phyloP scores from a whole-genome alignment of 2,329 filamentous ascomycete genomes.

The Colletotrichum destructivum region DNA sequence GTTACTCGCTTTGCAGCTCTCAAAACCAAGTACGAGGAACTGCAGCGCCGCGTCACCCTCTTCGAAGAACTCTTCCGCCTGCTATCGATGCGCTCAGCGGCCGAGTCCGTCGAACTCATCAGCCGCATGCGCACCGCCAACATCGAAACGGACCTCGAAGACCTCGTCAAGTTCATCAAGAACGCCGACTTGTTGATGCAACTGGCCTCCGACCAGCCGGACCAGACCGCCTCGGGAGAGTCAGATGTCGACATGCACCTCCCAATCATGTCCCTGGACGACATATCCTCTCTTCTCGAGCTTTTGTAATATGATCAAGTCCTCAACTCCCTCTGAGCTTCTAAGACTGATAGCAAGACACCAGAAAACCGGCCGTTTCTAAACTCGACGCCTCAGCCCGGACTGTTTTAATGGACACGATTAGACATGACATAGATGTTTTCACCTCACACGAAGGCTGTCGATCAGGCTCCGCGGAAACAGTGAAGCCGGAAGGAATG shows the following conservation, averaged over 20 bases:
- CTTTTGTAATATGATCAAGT: constrained; percentile 24
- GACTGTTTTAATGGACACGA: constrained; percentile 18
- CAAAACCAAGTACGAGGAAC: too few relatives aligned
- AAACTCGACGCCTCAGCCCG: constrained; percentile 30
- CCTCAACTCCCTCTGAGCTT: not conserved
- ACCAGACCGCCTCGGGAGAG: constrained; percentile 5
- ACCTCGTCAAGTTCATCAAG: constrained; percentile 38
- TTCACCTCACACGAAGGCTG: not conserved
- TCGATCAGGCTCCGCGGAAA: not conserved
- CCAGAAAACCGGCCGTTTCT: constrained; percentile 30
- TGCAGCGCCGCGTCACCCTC: too few relatives aligned
- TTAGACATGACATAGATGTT: constrained; percentile 20
- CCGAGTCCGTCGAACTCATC: too few relatives aligned
- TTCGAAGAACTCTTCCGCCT: too few relatives aligned
- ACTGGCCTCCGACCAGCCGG: constrained; percentile 22
- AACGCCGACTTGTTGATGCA: constrained; percentile 37
- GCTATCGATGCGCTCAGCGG: too few relatives aligned
- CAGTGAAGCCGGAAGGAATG: not conserved
- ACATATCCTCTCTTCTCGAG: constrained; percentile 31
- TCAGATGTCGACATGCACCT: not conserved
- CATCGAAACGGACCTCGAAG: constrained; percentile 32
- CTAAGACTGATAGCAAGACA: constrained; percentile 14
- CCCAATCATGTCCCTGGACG: constrained; percentile 8
- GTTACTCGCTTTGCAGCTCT: too few relatives aligned
- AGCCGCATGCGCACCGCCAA: too few relatives aligned